phyloP scores from a whole-genome alignment of 2,329 filamentous ascomycete genomes.

The Pyrenophora tritici-repentis region DNA sequence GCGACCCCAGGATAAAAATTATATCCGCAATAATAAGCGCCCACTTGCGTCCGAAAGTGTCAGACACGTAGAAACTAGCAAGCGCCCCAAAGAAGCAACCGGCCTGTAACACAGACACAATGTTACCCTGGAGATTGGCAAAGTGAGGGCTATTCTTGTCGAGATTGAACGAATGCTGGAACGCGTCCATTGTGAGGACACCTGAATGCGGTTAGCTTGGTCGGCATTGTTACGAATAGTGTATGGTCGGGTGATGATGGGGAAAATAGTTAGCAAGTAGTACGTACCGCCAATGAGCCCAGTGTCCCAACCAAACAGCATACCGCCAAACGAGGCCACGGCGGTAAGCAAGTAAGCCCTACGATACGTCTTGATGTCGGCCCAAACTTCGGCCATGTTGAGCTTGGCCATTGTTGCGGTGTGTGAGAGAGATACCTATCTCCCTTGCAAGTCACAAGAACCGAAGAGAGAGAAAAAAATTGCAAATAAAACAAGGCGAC shows the following conservation, averaged over 20 bases:
- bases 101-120: constrained; percentile 52
- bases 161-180: constrained; percentile 50
- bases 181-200: constrained; percentile 51
- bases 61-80: constrained; percentile 50
- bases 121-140: constrained; percentile 51
- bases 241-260: background rate
- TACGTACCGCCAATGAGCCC: constrained; percentile 38
- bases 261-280: too few relatives aligned
- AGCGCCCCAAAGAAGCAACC: constrained; percentile 54
- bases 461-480: background rate
- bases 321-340: constrained; percentile 51
- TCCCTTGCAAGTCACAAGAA: background rate
- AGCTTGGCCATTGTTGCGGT: constrained; percentile 38
- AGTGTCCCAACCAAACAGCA: constrained; percentile 47
- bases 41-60: constrained; percentile 49
- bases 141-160: constrained; percentile 40
- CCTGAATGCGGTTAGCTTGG: constrained; percentile 23
- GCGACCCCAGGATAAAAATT: constrained; percentile 50
- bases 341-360: constrained; percentile 49
- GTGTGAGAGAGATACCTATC: background rate
- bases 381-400: constrained; percentile 41
- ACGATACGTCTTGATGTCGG: constrained; percentile 49
- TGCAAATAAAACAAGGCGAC: background rate
- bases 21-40: constrained; percentile 50
- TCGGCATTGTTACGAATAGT: too few relatives aligned